Base-by-base conservation (phyloP, 2,329 filamentous ascomycete species). In the Elsinoe ampelina region DNA sequence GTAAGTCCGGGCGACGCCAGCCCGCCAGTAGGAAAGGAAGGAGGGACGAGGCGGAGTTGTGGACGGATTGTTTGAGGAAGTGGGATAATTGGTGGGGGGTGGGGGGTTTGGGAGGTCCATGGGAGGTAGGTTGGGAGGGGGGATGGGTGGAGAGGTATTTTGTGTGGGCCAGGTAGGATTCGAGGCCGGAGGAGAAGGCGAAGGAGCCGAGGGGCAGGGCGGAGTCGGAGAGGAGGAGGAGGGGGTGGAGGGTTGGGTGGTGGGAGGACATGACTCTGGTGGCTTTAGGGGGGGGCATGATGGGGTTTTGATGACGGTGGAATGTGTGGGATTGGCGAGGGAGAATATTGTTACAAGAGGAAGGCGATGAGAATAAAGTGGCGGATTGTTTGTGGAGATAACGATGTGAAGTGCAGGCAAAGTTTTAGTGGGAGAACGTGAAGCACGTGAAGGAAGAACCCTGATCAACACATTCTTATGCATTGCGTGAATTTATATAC, bases 191-290 rank as follows among this genome's bases (percentile, higher is more conserved):
- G 74, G 84, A 88, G 74, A 92, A 93, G 65, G 88, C 88, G 72
- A 93, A 93, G n/a, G 87, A 89, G 58, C 88, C 88, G 0, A 93
- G 77, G 0, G 88, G 88, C 2, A 93, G 80, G 12, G 87, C 86
- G 1, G 88, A 91, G 74, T 93, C 88, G 48, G 88, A 82, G 50
- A 92, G 82, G 2, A 93, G 77, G 32, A 92, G 80, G 36, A 90
- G 80, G 62, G 86, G 84, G 70, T 92, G 88, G 26, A 78, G 67
- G 20, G 70, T 22, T 22, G 22, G 62, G 17, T 11, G 5, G 41
- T 30, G 26, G 26, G 26, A n/a, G n/a, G n/a, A n/a, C n/a, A n/a
- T n/a, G 26, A 8, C 30, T n/a, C 30, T 48, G 20, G 19, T 10
- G 43, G 8, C 32, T 10, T 11, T 10, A 22, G 19, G 22, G 43